Evolutionary conservation across 2,329 filamentous ascomycete species (phyloP).

Genomic region (Pestalotiopsis sp.): DNA sequence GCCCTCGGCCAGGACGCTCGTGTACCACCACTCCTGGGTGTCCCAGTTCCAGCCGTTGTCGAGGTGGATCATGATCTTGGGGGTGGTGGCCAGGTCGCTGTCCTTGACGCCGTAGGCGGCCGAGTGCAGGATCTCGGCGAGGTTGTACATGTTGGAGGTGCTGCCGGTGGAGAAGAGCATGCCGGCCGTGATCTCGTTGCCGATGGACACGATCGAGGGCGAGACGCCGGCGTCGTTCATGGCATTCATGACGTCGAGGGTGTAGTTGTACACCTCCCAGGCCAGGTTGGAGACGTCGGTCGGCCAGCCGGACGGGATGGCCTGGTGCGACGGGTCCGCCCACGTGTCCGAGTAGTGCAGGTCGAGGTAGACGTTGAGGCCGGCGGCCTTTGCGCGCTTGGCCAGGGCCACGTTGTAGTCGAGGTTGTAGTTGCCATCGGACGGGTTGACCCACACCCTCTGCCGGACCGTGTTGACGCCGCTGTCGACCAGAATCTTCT

Average conservation of each 20-base stretch:
- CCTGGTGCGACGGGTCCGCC: conserved; percentile 68
- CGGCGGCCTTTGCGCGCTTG: conserved; percentile 63
- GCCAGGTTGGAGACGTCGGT: conserved; percentile 58
- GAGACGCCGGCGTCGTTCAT: conserved; percentile 58
- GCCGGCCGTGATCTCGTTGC: conserved; percentile 72
- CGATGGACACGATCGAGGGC: conserved; percentile 67
- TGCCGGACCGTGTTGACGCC: conserved; percentile 73
- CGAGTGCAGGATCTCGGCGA: conserved; percentile 65
- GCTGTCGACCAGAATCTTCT: conserved; percentile 60
- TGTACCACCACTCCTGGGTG: conserved; percentile 68
- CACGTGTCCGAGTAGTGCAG: conserved; percentile 71
- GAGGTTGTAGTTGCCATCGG: conserved; percentile 66
- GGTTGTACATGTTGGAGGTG: conserved; percentile 57
- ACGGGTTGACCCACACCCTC: conserved; percentile 71
- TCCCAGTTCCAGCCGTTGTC: conserved; percentile 76
- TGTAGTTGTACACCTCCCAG: conserved; percentile 70
- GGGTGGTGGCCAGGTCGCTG: conserved; percentile 54
- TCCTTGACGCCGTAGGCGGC: conserved; percentile 67
- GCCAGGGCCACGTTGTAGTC: conserved; percentile 72
- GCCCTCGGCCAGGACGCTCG: conserved; percentile 53
- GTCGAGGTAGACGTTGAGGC: conserved; percentile 62
- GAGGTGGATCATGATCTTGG: conserved; percentile 74
- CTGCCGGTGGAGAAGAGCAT: conserved; percentile 67
- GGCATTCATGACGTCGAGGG: conserved; percentile 59
- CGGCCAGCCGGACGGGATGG: conserved; percentile 65